Conservation (phyloP, 1,284 basidiomycete species). For the Peniophora sp. region DNA sequence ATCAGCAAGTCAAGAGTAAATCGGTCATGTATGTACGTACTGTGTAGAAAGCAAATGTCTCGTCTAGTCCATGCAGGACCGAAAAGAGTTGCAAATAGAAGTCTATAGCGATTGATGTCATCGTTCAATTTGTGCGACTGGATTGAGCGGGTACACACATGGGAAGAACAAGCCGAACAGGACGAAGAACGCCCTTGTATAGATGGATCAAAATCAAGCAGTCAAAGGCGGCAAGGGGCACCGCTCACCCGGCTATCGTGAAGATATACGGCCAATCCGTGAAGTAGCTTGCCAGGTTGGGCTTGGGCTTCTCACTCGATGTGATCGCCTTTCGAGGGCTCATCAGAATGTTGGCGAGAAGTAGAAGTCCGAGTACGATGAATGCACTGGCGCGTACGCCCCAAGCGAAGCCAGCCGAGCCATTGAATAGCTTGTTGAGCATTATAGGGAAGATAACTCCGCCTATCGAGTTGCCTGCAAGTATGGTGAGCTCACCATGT, state of each 20-base stretch:
- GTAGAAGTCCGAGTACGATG: conserved; percentile 6
- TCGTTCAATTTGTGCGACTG: background rate
- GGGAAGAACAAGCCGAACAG: conserved; percentile 12
- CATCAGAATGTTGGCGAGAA: conserved; percentile 9
- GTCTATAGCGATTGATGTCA: conserved; percentile 2
- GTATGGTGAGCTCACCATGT: background rate
- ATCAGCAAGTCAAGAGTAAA: background rate
- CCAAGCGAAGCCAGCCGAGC: conserved; percentile 32
- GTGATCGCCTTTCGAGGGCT: background rate
- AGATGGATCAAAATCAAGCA: background rate
- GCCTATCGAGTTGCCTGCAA: conserved; percentile 11
- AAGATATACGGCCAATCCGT: conserved; percentile 1
- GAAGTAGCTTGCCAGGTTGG: background rate
- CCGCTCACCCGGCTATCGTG: conserved; percentile 12
- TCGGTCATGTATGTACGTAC: background rate
- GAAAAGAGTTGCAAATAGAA: conserved; percentile 15
- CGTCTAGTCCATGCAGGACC: conserved; percentile 2
- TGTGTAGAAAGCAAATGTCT: conserved; percentile 4
- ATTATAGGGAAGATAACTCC: conserved; percentile 38
- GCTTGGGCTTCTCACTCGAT: background rate
- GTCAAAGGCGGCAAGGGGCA: background rate
- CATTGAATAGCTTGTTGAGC: conserved; percentile 34
- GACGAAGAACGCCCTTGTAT: conserved; percentile 8
- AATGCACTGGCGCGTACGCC: conserved; percentile 22
- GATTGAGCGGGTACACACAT: conserved; percentile 6